A percentile compares a stretch with the other conserved stretches of the same genome.
Evolutionary conservation across 106 monocot species (phyloP).

Genomic region (Chionographis japonica): DNA sequence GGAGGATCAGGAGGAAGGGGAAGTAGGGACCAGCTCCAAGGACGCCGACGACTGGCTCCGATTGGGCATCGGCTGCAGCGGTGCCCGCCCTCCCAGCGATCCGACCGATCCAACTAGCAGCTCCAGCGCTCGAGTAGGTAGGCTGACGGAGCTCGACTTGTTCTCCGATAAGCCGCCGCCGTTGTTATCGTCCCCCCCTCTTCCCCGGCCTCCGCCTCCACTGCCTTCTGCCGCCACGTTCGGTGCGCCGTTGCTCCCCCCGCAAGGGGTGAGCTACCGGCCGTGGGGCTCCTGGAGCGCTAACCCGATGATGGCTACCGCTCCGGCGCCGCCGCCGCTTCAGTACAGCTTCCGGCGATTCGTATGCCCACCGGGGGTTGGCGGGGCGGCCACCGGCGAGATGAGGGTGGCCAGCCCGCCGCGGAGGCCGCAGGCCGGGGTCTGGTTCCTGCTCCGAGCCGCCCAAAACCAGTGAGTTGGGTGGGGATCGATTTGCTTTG

Average conservation of each 20-base stretch:
- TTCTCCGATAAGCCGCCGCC: constrained; percentile 13
- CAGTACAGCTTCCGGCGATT: not conserved
- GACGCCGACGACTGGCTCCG: constrained; percentile 32
- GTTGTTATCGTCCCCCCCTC: not conserved
- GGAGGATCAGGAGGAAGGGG: not conserved
- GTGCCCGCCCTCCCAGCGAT: not conserved
- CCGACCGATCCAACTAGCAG: not conserved
- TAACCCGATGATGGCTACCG: not conserved
- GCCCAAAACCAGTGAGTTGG: constrained; percentile 42
- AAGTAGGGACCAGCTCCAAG: constrained; percentile 9
- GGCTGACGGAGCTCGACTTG: constrained; percentile 27
- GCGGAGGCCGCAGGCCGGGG: constrained; percentile 21
- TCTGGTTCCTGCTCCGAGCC: constrained; percentile 53
- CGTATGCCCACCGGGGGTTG: not conserved
- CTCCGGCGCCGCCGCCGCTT: not conserved
- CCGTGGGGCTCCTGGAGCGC: constrained; percentile 10
- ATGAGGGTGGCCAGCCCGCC: constrained; percentile 24
- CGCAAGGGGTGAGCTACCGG: not conserved
- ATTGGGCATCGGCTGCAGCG: constrained; percentile 27
- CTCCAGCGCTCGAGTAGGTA: not conserved
- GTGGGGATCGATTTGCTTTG: too few relatives aligned
- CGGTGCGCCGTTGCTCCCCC: not conserved
- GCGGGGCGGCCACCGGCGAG: not conserved
- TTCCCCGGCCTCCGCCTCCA: not conserved
- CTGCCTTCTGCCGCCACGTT: not conserved